Percentiles rank a stretch among this genome's conserved stretches.
phyloP scores from a whole-genome alignment of 305 asterid genomes.

The Fraxinus velutina region DNA sequence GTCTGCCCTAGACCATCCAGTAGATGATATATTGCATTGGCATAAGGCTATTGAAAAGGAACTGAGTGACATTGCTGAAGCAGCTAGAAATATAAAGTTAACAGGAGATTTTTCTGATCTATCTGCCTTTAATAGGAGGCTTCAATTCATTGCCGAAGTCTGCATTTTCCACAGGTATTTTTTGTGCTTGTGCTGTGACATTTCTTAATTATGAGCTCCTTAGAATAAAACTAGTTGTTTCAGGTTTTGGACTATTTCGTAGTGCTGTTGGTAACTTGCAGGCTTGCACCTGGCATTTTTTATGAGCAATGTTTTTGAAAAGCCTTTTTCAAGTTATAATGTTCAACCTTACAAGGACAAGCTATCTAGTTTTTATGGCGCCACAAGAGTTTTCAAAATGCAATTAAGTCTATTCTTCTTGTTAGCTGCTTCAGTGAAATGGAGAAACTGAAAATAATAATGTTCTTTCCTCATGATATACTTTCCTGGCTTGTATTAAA shows the following conservation, averaged over 20 bases:
- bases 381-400: background rate
- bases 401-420: background rate
- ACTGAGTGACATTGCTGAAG: slow-evolving; percentile 79
- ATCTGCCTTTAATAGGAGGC: slow-evolving; percentile 68
- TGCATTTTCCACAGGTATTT: slow-evolving; percentile 91
- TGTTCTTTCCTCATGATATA: background rate
- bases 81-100: slow-evolving; percentile 69
- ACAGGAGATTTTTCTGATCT: slow-evolving; percentile 87
- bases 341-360: background rate
- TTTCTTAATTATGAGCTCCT: background rate
- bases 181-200: background rate
- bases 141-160: slow-evolving; percentile 98
- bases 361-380: background rate
- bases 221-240: background rate
- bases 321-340: background rate
- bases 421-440: background rate
- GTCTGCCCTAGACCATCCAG: slow-evolving; percentile 46
- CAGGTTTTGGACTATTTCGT: slow-evolving; percentile 10
- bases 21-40: slow-evolving; percentile 92
- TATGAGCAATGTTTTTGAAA: background rate
- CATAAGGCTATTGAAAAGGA: slow-evolving; percentile 91
- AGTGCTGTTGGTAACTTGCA: background rate
- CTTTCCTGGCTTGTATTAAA: background rate
- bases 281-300: background rate
- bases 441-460: background rate